Percentiles rank a stretch among this genome's conserved stretches.
Evolutionary conservation across 257 asterid species (phyloP).

Genomic region (Jacaranda copaia): DNA sequence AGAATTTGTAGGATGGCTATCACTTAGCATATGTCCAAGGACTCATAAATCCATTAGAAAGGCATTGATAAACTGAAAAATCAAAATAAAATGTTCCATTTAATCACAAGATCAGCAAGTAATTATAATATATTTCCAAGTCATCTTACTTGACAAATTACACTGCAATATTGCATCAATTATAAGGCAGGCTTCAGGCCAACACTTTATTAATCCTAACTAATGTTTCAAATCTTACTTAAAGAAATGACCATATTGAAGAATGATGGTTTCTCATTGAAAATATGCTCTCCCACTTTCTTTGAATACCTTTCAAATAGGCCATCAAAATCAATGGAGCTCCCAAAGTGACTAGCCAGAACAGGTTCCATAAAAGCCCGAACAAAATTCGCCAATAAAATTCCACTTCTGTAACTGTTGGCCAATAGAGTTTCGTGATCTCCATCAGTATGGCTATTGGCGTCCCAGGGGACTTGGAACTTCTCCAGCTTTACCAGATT

Average conservation of each 20-base stretch:
- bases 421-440: neutral
- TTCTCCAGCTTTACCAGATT: constrained; percentile 25
- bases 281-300: constrained; percentile 9
- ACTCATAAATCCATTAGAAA: no score
- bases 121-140: no score
- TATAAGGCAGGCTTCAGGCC: no score
- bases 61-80: no score
- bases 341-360: constrained; percentile 16
- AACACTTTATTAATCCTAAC: no score
- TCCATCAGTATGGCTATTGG: neutral
- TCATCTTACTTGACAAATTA: no score
- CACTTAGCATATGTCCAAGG: no score
- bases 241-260: constrained; percentile 2
- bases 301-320: constrained; percentile 14
- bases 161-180: no score
- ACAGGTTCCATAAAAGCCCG: constrained; percentile 20
- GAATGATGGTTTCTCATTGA: neutral
- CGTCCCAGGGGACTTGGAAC: neutral
- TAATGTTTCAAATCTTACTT: neutral
- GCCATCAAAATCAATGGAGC: neutral
- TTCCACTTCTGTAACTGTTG: constrained; percentile 2
- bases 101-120: no score
- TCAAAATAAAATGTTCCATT: no score
- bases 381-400: neutral
- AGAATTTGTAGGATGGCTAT: no score